Evolutionary conservation across 176 grass and related monocot species (phyloP).

Genomic region (Bonia amplexicaulis): DNA sequence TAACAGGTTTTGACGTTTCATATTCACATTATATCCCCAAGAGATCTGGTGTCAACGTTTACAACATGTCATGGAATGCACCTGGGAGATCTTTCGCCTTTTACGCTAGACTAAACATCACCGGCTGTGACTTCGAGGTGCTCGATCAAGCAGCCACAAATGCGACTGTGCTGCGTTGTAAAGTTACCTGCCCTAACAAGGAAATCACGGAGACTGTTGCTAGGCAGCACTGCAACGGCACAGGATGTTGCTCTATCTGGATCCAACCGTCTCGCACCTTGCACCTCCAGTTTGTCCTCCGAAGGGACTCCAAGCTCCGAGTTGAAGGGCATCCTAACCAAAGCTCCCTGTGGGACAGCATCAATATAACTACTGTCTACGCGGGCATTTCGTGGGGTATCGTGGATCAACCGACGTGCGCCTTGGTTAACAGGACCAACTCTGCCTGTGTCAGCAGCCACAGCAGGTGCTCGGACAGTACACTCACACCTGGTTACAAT

Average conservation of each 20-base stretch:
- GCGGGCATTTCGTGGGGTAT: fast-evolving
- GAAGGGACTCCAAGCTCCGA: too few species aligned
- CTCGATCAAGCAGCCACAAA: not conserved
- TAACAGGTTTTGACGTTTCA: too few species aligned
- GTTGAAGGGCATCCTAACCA: too few species aligned
- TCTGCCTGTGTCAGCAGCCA: not conserved
- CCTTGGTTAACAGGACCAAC: not conserved
- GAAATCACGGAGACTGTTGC: not conserved
- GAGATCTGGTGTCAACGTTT: not conserved
- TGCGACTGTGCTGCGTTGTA: not conserved
- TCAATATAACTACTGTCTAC: not conserved
- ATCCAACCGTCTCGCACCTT: not conserved
- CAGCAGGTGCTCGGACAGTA: fast-evolving
- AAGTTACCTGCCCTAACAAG: not conserved
- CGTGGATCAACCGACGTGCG: not conserved
- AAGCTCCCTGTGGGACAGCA: not conserved
- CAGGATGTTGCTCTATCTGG: not conserved
- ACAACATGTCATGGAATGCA: not conserved
- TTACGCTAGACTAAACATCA: not conserved
- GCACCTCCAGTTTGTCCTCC: not conserved
- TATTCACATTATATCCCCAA: not conserved
- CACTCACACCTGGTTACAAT: fast-evolving
- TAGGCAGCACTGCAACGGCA: not conserved
- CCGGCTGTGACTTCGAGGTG: not conserved
- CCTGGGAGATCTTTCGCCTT: not conserved